Conservation (phyloP, 2,329 filamentous ascomycete genomes). For the Cladobotryum mycophilum region DNA sequence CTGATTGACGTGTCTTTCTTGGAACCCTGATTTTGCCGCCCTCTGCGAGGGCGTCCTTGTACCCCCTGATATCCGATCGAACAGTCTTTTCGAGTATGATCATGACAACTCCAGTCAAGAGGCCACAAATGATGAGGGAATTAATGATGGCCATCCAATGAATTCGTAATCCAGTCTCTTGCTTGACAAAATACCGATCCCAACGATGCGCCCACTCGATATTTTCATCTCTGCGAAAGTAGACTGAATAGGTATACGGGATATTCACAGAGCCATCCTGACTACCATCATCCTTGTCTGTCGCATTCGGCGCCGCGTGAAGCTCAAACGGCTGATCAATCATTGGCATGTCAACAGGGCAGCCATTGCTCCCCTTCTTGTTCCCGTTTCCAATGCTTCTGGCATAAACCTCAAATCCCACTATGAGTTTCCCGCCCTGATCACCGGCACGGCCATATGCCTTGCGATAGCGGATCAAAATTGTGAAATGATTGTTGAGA, state of each 20-base stretch:
- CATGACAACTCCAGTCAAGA: constrained; percentile 71
- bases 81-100: constrained; percentile 77
- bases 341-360: constrained; percentile 60
- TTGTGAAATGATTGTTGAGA: constrained; percentile 82
- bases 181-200: constrained; percentile 86
- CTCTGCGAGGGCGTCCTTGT: constrained; percentile 57
- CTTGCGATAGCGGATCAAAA: constrained; percentile 71
- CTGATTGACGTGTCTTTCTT: constrained; percentile 40
- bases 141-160: constrained; percentile 89
- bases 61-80: constrained; percentile 63
- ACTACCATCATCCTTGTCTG: constrained; percentile 50
- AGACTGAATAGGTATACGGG: constrained; percentile 84
- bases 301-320: constrained; percentile 57
- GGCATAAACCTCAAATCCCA: constrained; percentile 84
- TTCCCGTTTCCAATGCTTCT: constrained; percentile 66
- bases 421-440: constrained; percentile 69
- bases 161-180: constrained; percentile 72
- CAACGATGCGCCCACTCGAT: constrained; percentile 80
- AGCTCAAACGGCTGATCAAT: constrained; percentile 62
- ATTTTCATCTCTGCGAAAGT: constrained; percentile 75
- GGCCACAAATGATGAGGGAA: constrained; percentile 73
- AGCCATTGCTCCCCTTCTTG: constrained; percentile 57
- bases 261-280: constrained; percentile 63
- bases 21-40: constrained; percentile 59
- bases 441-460: constrained; percentile 64